Percentiles rank a stretch among this genome's conserved stretches.
These are phyloP conservation scores for Emmonsia crescens DNA, from an alignment of 2,329 filamentous ascomycete genomes.

Conservation along the genomic window DNA sequence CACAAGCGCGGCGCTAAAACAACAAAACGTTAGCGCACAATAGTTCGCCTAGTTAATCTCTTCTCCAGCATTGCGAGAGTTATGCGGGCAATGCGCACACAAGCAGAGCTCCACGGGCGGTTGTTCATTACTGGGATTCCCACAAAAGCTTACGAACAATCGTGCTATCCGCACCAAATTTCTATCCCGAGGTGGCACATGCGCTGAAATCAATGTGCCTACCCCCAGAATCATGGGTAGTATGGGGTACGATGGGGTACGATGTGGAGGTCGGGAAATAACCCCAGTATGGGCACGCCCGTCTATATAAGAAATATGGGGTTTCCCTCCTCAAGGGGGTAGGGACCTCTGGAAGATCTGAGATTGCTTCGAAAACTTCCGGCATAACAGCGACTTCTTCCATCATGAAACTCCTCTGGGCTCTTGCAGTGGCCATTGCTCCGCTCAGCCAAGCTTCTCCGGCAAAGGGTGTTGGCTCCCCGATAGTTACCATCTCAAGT, in stretches of 20 bases:
- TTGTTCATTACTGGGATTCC: neutral
- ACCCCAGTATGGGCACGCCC: neutral
- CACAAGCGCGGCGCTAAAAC: neutral
- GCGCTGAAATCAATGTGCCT: neutral
- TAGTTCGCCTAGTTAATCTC: neutral
- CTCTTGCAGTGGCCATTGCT: neutral
- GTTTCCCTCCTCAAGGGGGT: neutral
- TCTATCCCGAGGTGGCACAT: neutral
- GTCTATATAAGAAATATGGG: neutral
- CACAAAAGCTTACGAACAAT: no score
- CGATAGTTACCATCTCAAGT: conserved; percentile 45
- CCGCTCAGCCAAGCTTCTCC: conserved; percentile 10
- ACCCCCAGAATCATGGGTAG: neutral
- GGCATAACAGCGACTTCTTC: neutral
- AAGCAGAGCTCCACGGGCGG: neutral
- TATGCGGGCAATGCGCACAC: neutral
- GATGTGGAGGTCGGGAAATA: conserved; percentile 1
- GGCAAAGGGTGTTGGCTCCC: conserved; percentile 36
- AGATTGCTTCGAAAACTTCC: neutral
- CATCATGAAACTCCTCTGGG: neutral
- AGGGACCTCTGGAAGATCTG: neutral
- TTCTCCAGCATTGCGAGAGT: neutral
- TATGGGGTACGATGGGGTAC: neutral
- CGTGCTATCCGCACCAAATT: neutral
- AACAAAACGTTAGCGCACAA: neutral